A percentile compares a stretch with the other conserved stretches of the same genome.
These are phyloP conservation scores for Rosa lucieae DNA, from an alignment of 306 rosid species.

Conservation along the genomic window DNA sequence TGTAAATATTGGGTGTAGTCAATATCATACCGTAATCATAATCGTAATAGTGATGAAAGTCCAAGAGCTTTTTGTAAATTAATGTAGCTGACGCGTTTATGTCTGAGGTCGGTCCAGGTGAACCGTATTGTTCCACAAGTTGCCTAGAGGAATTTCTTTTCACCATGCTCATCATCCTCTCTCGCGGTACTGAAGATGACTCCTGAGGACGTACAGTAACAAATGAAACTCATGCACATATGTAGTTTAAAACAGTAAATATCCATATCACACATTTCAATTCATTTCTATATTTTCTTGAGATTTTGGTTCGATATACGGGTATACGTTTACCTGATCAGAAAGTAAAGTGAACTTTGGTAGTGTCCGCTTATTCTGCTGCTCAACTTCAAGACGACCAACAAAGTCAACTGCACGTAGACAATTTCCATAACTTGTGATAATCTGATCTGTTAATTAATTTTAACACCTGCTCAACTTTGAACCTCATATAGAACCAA, in stretches of 20 bases:
- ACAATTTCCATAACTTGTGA: not conserved
- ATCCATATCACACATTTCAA: constrained; percentile 22
- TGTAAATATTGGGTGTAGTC: not conserved
- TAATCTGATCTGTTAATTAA: not conserved
- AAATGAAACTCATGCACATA: not conserved
- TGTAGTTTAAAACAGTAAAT: not conserved
- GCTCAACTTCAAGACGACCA: constrained; percentile 41
- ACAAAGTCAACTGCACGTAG: not conserved
- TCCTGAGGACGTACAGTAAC: constrained; percentile 43
- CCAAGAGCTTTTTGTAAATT: constrained; percentile 3
- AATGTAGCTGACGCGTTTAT: not conserved
- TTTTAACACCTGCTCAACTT: not conserved
- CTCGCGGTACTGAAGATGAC: constrained; percentile 34
- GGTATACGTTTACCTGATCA: constrained; percentile 15
- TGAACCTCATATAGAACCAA: not conserved
- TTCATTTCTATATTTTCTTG: not conserved
- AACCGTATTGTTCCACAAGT: not conserved
- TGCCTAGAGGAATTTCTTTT: not conserved
- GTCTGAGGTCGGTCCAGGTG: not conserved
- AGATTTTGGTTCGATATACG: not conserved
- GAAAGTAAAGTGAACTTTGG: constrained; percentile 44
- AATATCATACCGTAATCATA: not conserved
- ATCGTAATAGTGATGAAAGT: constrained; percentile 4
- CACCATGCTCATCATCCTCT: not conserved
- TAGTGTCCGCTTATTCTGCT: constrained; percentile 58